phyloP scores from a whole-genome alignment of 257 asterid genomes.

The Paraleonurus japonicus region DNA sequence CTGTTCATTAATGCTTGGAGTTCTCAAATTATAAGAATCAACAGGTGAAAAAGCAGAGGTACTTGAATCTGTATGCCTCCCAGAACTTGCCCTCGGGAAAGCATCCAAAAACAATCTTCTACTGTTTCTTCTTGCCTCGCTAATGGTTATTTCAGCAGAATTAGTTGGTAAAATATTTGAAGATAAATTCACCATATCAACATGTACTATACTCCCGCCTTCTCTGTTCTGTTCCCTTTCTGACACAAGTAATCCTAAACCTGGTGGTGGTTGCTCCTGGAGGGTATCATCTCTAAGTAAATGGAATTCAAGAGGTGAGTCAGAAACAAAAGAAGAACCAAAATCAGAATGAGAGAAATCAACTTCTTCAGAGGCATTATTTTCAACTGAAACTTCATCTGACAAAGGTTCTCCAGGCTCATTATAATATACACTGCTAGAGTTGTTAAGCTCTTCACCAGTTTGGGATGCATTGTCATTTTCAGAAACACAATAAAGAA shows the following conservation, averaged over 20 bases:
- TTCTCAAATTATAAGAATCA: constrained; percentile 45
- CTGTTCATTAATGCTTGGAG: constrained; percentile 47
- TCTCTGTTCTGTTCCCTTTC: constrained; percentile 59
- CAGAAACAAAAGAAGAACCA: constrained; percentile 49
- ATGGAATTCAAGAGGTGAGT: constrained; percentile 41
- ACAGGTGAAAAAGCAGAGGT: constrained; percentile 43
- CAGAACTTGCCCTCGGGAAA: constrained; percentile 67
- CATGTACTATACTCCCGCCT: constrained; percentile 51
- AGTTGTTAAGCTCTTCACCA: constrained; percentile 29
- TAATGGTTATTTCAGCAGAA: constrained; percentile 56
- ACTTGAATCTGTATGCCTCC: constrained; percentile 60
- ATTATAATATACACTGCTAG: constrained; percentile 29
- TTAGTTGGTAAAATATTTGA: constrained; percentile 41
- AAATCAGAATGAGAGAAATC: constrained; percentile 54
- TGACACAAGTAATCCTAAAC: constrained; percentile 47
- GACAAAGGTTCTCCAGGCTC: constrained; percentile 40
- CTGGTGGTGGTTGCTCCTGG: constrained; percentile 45
- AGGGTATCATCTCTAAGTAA: constrained; percentile 36
- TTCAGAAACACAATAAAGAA: constrained; percentile 32
- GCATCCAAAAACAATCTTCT: constrained; percentile 94
- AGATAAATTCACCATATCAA: constrained; percentile 54
- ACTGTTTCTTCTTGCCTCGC: constrained; percentile 61
- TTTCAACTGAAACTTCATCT: constrained; percentile 54
- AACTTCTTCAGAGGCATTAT: constrained; percentile 50
- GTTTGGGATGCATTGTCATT: constrained; percentile 34